Evolutionary conservation across 495 filamentous ascomycete genomes (phyloP).

Genomic region (Glutinoglossum americanum): DNA sequence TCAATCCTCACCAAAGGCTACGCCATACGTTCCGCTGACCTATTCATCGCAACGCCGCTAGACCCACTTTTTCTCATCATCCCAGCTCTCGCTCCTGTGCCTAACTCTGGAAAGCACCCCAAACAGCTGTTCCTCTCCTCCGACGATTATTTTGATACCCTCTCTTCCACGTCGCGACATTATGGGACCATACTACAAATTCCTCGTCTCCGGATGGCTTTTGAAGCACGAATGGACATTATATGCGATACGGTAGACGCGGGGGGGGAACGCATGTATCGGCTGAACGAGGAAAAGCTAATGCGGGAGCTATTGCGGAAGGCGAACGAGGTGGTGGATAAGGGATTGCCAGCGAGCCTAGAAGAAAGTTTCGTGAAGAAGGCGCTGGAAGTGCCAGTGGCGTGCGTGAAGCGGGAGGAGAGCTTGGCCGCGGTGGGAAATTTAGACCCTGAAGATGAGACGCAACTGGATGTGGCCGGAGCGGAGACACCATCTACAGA

Average conservation of each 20-base stretch:
- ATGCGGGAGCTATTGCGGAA: slow-evolving; percentile 44
- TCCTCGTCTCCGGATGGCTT: slow-evolving; percentile 16
- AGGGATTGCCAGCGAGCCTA: slow-evolving; percentile 53
- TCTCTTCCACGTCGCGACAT: slow-evolving; percentile 32
- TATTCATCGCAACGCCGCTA: slow-evolving; percentile 64
- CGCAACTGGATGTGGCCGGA: slow-evolving; percentile 23
- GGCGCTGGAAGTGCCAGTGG: slow-evolving; percentile 50
- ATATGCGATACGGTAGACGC: slow-evolving; percentile 64
- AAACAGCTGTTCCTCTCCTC: slow-evolving; percentile 51
- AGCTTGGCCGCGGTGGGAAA: slow-evolving; percentile 5
- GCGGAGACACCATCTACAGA: slow-evolving; percentile 3
- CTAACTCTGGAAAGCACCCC: slow-evolving; percentile 2
- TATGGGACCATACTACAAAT: slow-evolving; percentile 34
- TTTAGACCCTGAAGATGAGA: slow-evolving; percentile 11
- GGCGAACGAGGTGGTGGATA: slow-evolving; percentile 41
- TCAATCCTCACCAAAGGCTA: slow-evolving; percentile 18
- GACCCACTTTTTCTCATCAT: slow-evolving; percentile 73
- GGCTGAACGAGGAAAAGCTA: slow-evolving; percentile 48
- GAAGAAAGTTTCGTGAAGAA: slow-evolving; percentile 67
- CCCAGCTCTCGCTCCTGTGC: slow-evolving; percentile 33
- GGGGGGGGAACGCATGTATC: slow-evolving; percentile 64
- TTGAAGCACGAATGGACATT: slow-evolving; percentile 32
- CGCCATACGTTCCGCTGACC: slow-evolving; percentile 36
- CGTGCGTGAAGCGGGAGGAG: slow-evolving; percentile 33
- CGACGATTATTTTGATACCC: slow-evolving; percentile 60